Percentiles rank a stretch among this genome's conserved stretches.
These are phyloP conservation scores for Erysimum pusillum DNA, from an alignment of 441 rosid species.

Conservation along the genomic window DNA sequence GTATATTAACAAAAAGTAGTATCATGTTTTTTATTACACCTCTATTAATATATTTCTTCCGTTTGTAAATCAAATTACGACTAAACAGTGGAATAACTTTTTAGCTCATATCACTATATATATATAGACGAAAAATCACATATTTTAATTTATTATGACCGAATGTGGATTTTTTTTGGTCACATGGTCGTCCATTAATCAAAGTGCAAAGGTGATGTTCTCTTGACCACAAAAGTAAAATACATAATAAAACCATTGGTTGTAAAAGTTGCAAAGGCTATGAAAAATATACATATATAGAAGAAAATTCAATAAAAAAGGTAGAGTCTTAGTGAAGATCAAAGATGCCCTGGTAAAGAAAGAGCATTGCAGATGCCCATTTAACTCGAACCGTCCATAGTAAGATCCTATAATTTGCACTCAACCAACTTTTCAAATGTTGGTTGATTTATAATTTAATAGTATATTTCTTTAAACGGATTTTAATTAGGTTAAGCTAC, in stretches of 20 bases:
- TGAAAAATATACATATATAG: not conserved
- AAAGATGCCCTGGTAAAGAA: conserved; percentile 47
- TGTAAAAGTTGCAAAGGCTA: conserved; percentile 33
- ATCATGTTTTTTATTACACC: not conserved
- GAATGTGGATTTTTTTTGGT: not conserved
- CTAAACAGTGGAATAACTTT: not conserved
- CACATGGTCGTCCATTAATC: conserved; percentile 39
- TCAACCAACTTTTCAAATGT: conserved; percentile 26
- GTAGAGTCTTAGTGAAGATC: conserved; percentile 46
- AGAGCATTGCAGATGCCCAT: conserved; percentile 43
- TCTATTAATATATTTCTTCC: no score
- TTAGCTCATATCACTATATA: not conserved
- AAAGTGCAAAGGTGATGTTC: conserved; percentile 46
- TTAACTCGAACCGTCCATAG: conserved; percentile 48
- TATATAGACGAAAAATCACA: not conserved
- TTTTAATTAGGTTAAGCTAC: conserved; percentile 16
- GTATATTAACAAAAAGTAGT: not conserved
- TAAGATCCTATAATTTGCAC: conserved; percentile 41
- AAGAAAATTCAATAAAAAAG: conserved; percentile 17
- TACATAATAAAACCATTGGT: conserved; percentile 37
- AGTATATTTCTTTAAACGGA: not conserved
- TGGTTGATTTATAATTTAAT: conserved; percentile 28
- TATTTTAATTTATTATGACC: not conserved
- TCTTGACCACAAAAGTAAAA: conserved; percentile 44
- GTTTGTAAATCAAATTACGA: not conserved